Base-by-base conservation (phyloP, 352 stramenopile genomes). In the Peronospora destructor region DNA sequence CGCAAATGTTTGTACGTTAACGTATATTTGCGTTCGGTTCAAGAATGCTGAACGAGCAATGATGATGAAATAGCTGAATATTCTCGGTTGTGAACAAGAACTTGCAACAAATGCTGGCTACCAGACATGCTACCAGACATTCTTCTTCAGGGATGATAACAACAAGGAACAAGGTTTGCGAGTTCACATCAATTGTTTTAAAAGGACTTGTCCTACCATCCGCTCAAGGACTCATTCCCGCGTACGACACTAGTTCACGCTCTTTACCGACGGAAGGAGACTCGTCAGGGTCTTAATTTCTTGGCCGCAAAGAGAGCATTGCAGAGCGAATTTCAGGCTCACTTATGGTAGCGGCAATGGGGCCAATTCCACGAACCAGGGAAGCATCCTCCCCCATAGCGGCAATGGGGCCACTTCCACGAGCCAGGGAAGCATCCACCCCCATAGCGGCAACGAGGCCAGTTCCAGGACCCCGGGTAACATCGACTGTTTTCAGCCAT, bases 341-440 rank as follows among this genome's bases (percentile, higher is more conserved):
- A 39, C 4, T 7, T 23, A 3, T 37, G 28, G 33, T 35, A 39
- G 19, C 39, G 40, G 33, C 49, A 57, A 11, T 40, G 40, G 2
- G 49, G 49, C 49, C 49, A 57, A 11, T 45, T 38, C 40, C 32
- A 57, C 14, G 6, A 30, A 1, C 49, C 49, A 9, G 40, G 49
- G 8, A 40, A 51, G 14, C 48, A 55, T 7, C 45, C 2, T 30
- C 23, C 25, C 2, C 41, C 44, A 49, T 35, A 60, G 17, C 55
- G 55, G 13, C 55, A 63, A 49, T 49, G 49, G 11, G 55, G 55
- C 55, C 55, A 63, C n/a, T 36, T 42, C 32, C 21, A 50, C 1
- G 30, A 44, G 7, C 53, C 45, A 4, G 49, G 55, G 8, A 54
- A 44, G 11, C 55, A 62, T 21, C 48, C 37, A 11, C 47, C 47